Conservation (phyloP, 2,329 filamentous ascomycete genomes). For the Trichophyton schoenleinii region DNA sequence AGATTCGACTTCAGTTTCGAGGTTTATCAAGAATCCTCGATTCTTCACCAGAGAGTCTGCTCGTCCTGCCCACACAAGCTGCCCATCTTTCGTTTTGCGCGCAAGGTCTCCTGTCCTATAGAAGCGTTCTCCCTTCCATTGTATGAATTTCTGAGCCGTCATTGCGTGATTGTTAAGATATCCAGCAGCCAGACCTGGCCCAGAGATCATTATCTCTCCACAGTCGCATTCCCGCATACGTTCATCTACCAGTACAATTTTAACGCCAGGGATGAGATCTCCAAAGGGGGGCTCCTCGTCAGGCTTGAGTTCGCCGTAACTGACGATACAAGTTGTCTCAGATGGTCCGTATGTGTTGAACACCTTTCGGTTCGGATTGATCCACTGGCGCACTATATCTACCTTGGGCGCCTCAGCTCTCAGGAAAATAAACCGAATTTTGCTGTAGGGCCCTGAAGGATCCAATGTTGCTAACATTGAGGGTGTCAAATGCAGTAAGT, state of each 20-base stretch:
- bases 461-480: background rate
- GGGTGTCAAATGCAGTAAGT: background rate
- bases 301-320: background rate
- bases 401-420: background rate
- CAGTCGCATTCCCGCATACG: constrained; percentile 5
- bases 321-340: background rate
- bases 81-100: constrained; percentile 10
- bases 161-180: constrained; percentile 15
- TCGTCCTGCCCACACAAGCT: constrained; percentile 19
- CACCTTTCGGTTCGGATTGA: background rate
- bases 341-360: background rate
- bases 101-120: constrained; percentile 15
- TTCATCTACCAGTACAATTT: constrained; percentile 13
- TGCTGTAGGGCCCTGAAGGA: background rate
- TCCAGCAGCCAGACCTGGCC: constrained; percentile 15
- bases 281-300: background rate
- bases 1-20: constrained; percentile 23
- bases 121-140: constrained; percentile 9
- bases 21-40: constrained; percentile 25
- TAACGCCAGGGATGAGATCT: background rate
- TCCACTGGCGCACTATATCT: background rate
- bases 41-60: constrained; percentile 22
- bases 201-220: constrained; percentile 18
- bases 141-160: constrained; percentile 14
- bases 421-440: too few relatives aligned